These are phyloP conservation scores for Plasmodium ovale DNA, from an alignment of 169 alveolate species.

Conservation along the genomic window DNA sequence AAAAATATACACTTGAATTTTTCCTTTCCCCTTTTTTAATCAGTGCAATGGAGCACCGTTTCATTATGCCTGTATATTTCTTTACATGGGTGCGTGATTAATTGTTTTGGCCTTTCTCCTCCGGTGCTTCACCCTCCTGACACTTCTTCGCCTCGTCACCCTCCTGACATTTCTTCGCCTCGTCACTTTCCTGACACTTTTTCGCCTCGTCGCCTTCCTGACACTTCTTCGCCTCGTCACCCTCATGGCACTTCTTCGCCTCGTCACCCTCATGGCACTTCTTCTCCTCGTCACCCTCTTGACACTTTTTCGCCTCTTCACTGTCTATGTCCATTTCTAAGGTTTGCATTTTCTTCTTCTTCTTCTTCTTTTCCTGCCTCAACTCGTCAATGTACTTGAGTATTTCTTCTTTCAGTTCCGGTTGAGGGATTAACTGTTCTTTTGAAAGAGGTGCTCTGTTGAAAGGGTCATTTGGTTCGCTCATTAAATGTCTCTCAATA, in stretches of 20 bases:
- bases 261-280: too few relatives aligned
- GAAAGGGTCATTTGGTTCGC: slow-evolving; percentile 94
- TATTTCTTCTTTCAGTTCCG: slow-evolving; percentile 89
- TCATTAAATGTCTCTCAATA: slow-evolving; percentile 93
- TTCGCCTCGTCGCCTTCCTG: too few relatives aligned
- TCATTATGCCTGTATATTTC: too few relatives aligned
- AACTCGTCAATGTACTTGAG: slow-evolving; percentile 78
- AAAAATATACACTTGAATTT: too few relatives aligned
- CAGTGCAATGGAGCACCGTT: too few relatives aligned
- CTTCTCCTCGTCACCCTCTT: not conserved
- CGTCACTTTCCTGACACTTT: too few relatives aligned
- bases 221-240: too few relatives aligned
- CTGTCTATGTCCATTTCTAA: not conserved
- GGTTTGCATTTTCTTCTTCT: slow-evolving; percentile 27
- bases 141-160: not conserved
- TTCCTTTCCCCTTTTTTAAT: too few relatives aligned
- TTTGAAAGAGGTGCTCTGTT: slow-evolving; percentile 92
- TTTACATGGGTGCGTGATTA: too few relatives aligned
- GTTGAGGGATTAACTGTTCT: slow-evolving; percentile 90
- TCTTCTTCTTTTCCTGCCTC: slow-evolving; percentile 49
- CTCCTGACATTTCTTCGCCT: too few relatives aligned
- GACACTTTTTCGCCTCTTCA: not conserved
- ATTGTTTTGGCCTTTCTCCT: too few relatives aligned
- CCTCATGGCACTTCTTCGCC: too few relatives aligned
- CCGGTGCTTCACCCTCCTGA: not conserved